Conservation (phyloP, 345 rosid genomes). For the Lepidium africanum region DNA sequence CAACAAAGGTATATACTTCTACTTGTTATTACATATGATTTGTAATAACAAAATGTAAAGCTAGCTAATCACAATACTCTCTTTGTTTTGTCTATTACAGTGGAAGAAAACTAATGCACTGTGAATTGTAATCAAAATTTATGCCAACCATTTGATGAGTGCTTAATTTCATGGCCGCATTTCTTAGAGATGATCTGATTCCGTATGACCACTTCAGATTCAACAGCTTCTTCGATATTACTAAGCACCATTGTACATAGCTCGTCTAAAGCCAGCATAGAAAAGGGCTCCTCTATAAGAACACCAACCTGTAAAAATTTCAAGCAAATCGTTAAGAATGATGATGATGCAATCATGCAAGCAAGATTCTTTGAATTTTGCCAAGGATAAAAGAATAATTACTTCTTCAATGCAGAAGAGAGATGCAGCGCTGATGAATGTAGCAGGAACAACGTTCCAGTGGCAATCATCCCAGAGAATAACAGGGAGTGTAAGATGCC, state of each 20-base stretch:
- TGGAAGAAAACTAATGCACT: background rate
- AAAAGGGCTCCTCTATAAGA: slow-evolving; percentile 94
- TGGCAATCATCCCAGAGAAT: slow-evolving; percentile 99
- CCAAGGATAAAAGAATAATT: background rate
- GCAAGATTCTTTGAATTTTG: background rate
- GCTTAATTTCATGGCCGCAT: slow-evolving; percentile 35
- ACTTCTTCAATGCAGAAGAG: slow-evolving; percentile 98
- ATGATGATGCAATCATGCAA: background rate
- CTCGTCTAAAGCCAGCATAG: slow-evolving; percentile 85
- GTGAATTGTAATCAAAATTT: slow-evolving; percentile 14
- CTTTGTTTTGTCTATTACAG: background rate
- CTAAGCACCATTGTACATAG: slow-evolving; percentile 45
- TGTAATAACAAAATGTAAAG: slow-evolving; percentile 3
- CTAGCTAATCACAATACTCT: background rate
- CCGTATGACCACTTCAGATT: slow-evolving; percentile 45
- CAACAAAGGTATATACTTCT: background rate
- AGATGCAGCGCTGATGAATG: slow-evolving; percentile 91
- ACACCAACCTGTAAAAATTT: slow-evolving; percentile 70
- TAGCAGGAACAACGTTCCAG: slow-evolving; percentile 96
- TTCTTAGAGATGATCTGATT: slow-evolving; percentile 38
- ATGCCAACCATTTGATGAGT: slow-evolving; percentile 69
- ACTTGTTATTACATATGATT: slow-evolving; percentile 3
- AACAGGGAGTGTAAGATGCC: slow-evolving; percentile 90
- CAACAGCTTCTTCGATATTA: slow-evolving; percentile 59
- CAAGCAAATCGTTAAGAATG: background rate